Evolutionary conservation across 2,329 filamentous ascomycete genomes (phyloP).

Genomic region (Albifimbria verrucaria): DNA sequence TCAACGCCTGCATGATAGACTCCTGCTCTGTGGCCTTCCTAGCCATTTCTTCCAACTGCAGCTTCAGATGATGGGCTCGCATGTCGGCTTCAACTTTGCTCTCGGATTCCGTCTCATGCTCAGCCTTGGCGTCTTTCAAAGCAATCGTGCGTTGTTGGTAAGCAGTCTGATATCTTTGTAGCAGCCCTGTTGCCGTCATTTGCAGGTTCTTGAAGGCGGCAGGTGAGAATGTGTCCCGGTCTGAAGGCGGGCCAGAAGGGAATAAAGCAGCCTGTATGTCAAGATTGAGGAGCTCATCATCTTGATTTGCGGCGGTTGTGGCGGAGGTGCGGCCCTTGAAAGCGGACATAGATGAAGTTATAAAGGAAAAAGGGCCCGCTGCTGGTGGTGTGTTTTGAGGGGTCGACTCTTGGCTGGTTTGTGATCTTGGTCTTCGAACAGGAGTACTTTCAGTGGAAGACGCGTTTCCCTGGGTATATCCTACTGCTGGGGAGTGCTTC

Average conservation of each 20-base stretch:
- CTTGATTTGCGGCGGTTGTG: conserved; percentile 22
- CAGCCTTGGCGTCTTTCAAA: conserved; percentile 48
- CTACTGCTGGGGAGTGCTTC: conserved; percentile 7
- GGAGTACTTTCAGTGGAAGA: conserved; percentile 10
- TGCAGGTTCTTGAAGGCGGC: conserved; percentile 61
- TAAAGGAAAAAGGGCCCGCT: conserved; percentile 43
- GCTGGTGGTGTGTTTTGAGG: conserved; percentile 29
- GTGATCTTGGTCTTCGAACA: neutral
- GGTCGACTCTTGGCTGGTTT: conserved; percentile 20
- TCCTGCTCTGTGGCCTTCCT: conserved; percentile 52
- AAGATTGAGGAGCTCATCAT: conserved; percentile 54
- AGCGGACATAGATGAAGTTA: conserved; percentile 43
- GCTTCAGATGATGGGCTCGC: conserved; percentile 50
- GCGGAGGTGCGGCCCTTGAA: conserved; percentile 26
- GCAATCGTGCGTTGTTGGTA: conserved; percentile 51
- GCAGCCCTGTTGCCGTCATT: conserved; percentile 51
- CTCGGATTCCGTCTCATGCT: conserved; percentile 51
- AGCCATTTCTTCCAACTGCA: conserved; percentile 59
- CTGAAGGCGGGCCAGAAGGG: conserved; percentile 37
- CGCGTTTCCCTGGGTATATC: conserved; percentile 1
- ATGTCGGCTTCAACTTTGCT: conserved; percentile 55
- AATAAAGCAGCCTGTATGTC: conserved; percentile 55
- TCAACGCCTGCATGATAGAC: conserved; percentile 43
- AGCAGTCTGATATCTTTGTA: conserved; percentile 55
- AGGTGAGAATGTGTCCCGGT: conserved; percentile 53